phyloP scores from a whole-genome alignment of 1,284 basidiomycete species.

The Inonotus obliquus region DNA sequence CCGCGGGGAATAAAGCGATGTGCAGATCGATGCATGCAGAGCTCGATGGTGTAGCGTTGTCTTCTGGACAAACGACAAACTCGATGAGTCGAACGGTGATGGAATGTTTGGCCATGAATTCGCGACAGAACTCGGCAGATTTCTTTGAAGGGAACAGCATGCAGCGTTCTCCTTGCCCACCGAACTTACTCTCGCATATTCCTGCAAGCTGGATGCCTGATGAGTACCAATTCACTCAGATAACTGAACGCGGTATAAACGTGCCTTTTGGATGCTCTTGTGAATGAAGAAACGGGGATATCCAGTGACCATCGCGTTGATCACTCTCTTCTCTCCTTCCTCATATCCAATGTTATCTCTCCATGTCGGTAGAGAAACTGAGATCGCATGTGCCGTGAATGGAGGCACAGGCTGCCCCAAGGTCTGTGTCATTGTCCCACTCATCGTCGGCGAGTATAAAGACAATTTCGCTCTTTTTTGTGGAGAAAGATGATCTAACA shows the following conservation, averaged over 20 bases:
- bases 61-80: constrained; percentile 66
- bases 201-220: constrained; percentile 76
- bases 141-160: constrained; percentile 74
- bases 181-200: constrained; percentile 78
- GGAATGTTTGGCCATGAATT: constrained; percentile 63
- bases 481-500: too few relatives aligned
- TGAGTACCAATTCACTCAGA: too few relatives aligned
- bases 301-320: constrained; percentile 85
- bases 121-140: constrained; percentile 70
- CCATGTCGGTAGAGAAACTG: constrained; percentile 96
- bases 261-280: constrained; percentile 80
- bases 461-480: too few relatives aligned
- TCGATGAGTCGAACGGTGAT: constrained; percentile 65
- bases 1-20: constrained; percentile 75
- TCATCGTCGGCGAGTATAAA: not conserved
- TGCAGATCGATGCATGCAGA: constrained; percentile 54
- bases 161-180: constrained; percentile 62
- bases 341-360: constrained; percentile 92
- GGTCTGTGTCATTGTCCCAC: not conserved
- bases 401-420: constrained; percentile 60
- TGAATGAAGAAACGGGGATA: constrained; percentile 98
- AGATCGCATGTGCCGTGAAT: constrained; percentile 85
- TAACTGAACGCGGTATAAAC: constrained; percentile 26
- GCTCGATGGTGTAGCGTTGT: constrained; percentile 29
- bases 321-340: constrained; percentile 82